Conservation (phyloP, 169 alveolate genomes). For the Cryptosporidium andersoni region DNA sequence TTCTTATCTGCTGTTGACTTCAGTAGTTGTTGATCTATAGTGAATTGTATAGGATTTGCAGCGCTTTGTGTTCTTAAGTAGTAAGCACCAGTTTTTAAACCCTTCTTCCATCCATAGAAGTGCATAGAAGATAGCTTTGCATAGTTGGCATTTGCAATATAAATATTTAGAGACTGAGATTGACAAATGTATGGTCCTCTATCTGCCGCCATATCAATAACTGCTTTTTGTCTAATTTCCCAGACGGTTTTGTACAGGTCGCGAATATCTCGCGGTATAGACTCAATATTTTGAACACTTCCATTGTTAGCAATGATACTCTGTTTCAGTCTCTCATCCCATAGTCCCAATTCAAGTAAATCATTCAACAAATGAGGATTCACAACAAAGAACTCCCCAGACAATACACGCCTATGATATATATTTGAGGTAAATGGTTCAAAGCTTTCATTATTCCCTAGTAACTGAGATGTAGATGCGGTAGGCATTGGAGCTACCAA, state of each 20-base stretch:
- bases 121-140: slow-evolving; percentile 97
- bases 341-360: slow-evolving; percentile 91
- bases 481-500: slow-evolving; percentile 99
- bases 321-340: slow-evolving; percentile 93
- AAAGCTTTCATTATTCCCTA: slow-evolving; percentile 97
- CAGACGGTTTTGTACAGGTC: slow-evolving; percentile 95
- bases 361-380: slow-evolving; percentile 97
- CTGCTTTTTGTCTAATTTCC: slow-evolving; percentile 96
- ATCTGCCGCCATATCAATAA: slow-evolving; percentile 97
- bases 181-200: slow-evolving; percentile 93
- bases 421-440: slow-evolving; percentile 98
- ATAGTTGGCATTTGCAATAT: slow-evolving; percentile 93
- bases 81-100: slow-evolving; percentile 97
- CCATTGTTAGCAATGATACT: slow-evolving; percentile 95
- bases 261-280: slow-evolving; percentile 90
- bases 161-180: slow-evolving; percentile 95
- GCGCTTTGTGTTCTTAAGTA: slow-evolving; percentile 97
- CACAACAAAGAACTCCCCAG: slow-evolving; percentile 97
- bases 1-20: slow-evolving; percentile 13
- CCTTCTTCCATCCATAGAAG: slow-evolving; percentile 97
- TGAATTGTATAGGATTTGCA: slow-evolving; percentile 97
- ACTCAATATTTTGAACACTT: slow-evolving; percentile 89
- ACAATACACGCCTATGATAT: slow-evolving; percentile 96
- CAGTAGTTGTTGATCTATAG: slow-evolving; percentile 88
- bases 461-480: slow-evolving; percentile 96